Evolutionary conservation across 2,329 filamentous ascomycete species (phyloP).

Genomic region (Xylaria sp.): DNA sequence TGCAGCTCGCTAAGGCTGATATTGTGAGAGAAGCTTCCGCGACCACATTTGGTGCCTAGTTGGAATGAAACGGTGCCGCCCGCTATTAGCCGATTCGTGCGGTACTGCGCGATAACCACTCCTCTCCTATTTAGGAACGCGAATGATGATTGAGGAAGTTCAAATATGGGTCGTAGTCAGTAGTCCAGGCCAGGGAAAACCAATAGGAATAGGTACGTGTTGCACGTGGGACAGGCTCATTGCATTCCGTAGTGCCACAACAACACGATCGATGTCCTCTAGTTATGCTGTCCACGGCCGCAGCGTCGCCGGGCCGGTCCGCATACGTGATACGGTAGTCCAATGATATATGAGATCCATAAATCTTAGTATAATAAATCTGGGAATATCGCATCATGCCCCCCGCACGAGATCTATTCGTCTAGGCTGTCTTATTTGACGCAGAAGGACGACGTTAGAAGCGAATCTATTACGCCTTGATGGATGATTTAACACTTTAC

Average conservation of each 20-base stretch:
- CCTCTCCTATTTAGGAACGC: constrained; percentile 66
- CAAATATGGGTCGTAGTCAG: constrained; percentile 42
- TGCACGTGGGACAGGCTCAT: constrained; percentile 75
- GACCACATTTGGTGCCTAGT: constrained; percentile 78
- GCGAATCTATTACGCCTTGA: background rate
- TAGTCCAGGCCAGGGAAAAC: background rate
- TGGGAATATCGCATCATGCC: background rate
- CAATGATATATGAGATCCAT: background rate
- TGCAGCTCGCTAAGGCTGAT: constrained; percentile 72
- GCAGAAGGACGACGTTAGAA: background rate
- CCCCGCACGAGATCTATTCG: constrained; percentile 3
- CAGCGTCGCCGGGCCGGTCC: constrained; percentile 72
- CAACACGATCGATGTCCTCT: constrained; percentile 13
- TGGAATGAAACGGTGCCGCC: constrained; percentile 75
- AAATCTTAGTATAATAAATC: background rate
- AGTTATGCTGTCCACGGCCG: constrained; percentile 59
- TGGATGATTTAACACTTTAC: background rate
- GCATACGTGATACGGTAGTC: constrained; percentile 70
- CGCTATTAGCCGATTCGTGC: constrained; percentile 74
- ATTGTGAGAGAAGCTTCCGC: constrained; percentile 74
- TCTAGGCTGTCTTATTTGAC: background rate
- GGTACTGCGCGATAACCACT: constrained; percentile 72
- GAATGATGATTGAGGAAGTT: constrained; percentile 53
- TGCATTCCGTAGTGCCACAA: constrained; percentile 69
- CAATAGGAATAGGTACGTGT: constrained; percentile 27